Evolutionary conservation across 2,329 filamentous ascomycete species (phyloP), one percentile per base, ranked within the genome.

Genomic region (Exophiala calicioides): DNA sequence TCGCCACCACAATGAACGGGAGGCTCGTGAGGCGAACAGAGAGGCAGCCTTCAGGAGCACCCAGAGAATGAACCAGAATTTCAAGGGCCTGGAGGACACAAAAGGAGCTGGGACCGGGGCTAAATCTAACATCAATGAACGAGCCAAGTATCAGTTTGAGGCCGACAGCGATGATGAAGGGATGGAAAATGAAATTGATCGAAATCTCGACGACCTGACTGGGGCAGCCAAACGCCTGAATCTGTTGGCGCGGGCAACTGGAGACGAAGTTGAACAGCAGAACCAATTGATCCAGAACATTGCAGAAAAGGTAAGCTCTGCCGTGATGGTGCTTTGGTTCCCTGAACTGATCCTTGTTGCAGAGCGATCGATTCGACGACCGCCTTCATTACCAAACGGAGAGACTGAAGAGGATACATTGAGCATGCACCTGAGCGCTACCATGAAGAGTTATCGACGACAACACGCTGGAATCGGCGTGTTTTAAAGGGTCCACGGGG

Each of bases 281-380:
- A 94, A 94, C 68, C 78, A 78, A 60, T 78, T 84, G 61, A 85
- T 95, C 61, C 84, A 86, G 53, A 78, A 83, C 49, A 88, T 96
- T 62, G 86, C 80, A 56, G 73, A 73, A 57, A 94, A 94, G 85
- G 86, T 86, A 69, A 50, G 44, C n/a, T n/a, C n/a, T n/a, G n/a
- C n/a, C n/a, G n/a, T n/a, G n/a, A n/a, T n/a, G n/a, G 20, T 27
- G 12, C n/a, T 32, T 23, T 12, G 16, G 13, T 4, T 7, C 8
- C 16, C 8, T 40, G 13, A 9, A 18, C 23, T 16, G n/a, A 30
- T 29, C 8, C 10, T 29, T 36, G 10, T 18, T 23, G 12, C 52
- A 58, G 57, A 58, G 57, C 54, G 57, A 59, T 46, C 44, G 51
- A n/a, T 55, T 59, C 49, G 57, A 59, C 49, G 57, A 59, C 37